These are phyloP conservation scores for Russula lepida DNA, from an alignment of 768 basidiomycete genomes.

Conservation along the genomic window DNA sequence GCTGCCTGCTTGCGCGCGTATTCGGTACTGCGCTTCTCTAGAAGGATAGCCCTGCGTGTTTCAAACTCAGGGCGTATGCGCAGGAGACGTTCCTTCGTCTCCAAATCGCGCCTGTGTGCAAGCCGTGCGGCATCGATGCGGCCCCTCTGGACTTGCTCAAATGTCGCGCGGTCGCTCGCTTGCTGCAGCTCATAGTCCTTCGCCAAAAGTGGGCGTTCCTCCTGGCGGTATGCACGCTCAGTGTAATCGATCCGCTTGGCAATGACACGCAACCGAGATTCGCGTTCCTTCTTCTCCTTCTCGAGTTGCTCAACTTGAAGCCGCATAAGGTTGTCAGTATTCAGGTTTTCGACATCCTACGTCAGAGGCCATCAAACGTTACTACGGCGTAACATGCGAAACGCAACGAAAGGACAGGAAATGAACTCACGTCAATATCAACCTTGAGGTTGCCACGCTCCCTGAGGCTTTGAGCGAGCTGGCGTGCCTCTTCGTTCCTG, in stretches of 20 bases:
- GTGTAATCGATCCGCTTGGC: conserved; percentile 90
- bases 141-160: conserved; percentile 49
- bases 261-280: conserved; percentile 71
- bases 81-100: conserved; percentile 64
- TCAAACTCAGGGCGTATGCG: conserved; percentile 69
- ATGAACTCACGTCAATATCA: conserved; percentile 53
- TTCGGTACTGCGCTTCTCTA: conserved; percentile 54
- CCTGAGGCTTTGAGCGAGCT: conserved; percentile 76
- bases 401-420: background rate
- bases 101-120: conserved; percentile 58
- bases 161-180: conserved; percentile 59
- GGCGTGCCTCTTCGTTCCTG: conserved; percentile 73
- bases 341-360: conserved; percentile 74
- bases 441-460: conserved; percentile 68
- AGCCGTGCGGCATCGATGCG: conserved; percentile 47
- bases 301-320: conserved; percentile 93
- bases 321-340: conserved; percentile 78
- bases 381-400: background rate
- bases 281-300: conserved; percentile 88
- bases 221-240: conserved; percentile 91
- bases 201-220: conserved; percentile 77
- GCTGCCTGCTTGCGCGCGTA: conserved; percentile 48
- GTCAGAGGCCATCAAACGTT: background rate
- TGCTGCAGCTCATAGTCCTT: conserved; percentile 87
- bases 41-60: conserved; percentile 42